Conservation (phyloP, 306 rosid species). For the Psophocarpus tetragonolobus region DNA sequence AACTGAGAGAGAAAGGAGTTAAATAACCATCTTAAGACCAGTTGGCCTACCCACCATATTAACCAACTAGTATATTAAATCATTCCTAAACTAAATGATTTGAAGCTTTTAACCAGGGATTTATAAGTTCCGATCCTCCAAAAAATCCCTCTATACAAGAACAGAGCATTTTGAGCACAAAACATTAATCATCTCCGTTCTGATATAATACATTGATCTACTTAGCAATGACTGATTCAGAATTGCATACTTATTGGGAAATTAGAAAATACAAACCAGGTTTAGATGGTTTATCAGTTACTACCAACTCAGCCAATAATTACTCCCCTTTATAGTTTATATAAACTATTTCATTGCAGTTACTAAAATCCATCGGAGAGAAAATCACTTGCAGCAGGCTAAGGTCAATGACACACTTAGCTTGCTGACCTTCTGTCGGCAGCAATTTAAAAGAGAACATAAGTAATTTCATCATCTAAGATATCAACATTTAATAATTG, state of each 20-base stretch:
- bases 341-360: neutral
- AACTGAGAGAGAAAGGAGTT: neutral
- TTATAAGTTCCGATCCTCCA: neutral
- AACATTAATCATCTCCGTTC: neutral
- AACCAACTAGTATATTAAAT: neutral
- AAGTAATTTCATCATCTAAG: slow-evolving; percentile 9
- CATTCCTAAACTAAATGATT: neutral
- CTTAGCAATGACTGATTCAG: neutral
- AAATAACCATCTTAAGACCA: neutral
- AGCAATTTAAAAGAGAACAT: slow-evolving; percentile 17
- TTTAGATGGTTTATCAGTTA: neutral
- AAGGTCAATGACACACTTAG: neutral
- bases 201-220: neutral
- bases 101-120: neutral
- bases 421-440: neutral
- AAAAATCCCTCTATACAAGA: neutral
- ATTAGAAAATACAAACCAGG: neutral
- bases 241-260: neutral
- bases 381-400: neutral
- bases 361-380: neutral
- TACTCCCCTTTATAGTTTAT: slow-evolving; percentile 3
- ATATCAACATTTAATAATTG: slow-evolving; percentile 10
- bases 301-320: neutral
- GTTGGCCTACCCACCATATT: neutral
- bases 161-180: neutral